These are phyloP conservation scores for Pogostemon cablin DNA, from an alignment of 257 asterid genomes.

Conservation along the genomic window DNA sequence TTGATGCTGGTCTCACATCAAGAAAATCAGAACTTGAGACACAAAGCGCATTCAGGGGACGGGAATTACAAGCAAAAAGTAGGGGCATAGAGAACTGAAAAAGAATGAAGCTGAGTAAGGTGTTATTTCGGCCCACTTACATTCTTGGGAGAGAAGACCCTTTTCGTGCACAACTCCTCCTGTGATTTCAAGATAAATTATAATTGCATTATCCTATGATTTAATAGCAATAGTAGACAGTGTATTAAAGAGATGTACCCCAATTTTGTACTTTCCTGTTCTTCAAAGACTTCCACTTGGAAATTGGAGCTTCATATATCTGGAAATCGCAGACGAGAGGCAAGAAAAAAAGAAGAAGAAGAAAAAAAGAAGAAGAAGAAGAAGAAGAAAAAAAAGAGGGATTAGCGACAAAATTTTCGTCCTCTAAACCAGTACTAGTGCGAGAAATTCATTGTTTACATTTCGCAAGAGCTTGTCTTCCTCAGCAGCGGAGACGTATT, in stretches of 20 bases:
- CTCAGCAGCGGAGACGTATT: constrained; percentile 60
- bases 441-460: constrained; percentile 33
- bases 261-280: constrained; percentile 90
- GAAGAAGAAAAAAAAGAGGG: no score
- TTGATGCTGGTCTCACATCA: neutral
- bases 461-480: constrained; percentile 57
- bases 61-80: neutral
- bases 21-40: neutral
- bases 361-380: neutral
- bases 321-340: constrained; percentile 27
- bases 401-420: no score
- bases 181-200: constrained; percentile 33
- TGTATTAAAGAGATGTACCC: constrained; percentile 50
- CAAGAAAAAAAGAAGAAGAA: constrained; percentile 11
- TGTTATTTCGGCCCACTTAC: constrained; percentile 44
- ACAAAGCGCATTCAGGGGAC: neutral
- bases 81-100: neutral
- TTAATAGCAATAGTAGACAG: neutral
- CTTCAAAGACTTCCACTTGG: constrained; percentile 91
- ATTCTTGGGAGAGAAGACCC: constrained; percentile 87
- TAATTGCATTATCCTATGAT: neutral
- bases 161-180: constrained; percentile 95
- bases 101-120: neutral
- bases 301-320: constrained; percentile 76
- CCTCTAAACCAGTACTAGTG: no score